Percentiles rank a stretch among this genome's conserved stretches.
These are phyloP conservation scores for Bondarzewia mesenterica DNA, from an alignment of 1,284 basidiomycete genomes.

Conservation along the genomic window DNA sequence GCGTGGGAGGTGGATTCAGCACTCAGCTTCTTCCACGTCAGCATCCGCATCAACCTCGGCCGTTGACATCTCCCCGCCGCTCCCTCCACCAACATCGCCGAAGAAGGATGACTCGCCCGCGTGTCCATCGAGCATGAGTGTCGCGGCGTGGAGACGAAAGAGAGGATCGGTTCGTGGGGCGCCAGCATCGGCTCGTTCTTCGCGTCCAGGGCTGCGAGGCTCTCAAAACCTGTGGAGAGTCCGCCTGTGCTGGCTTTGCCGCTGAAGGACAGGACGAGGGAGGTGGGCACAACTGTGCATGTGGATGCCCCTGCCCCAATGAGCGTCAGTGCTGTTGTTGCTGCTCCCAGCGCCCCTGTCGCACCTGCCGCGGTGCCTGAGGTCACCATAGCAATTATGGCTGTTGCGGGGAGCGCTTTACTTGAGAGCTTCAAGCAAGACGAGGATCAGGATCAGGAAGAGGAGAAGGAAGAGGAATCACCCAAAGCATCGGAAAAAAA, in stretches of 20 bases:
- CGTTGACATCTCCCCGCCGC: constrained; percentile 1
- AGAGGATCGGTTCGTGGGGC: constrained; percentile 41
- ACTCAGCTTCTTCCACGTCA: constrained; percentile 22
- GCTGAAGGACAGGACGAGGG: background rate
- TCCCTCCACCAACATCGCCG: constrained; percentile 4
- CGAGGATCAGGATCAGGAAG: background rate
- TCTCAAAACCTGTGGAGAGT: constrained; percentile 15
- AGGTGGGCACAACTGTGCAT: no score
- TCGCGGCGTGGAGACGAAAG: constrained; percentile 28
- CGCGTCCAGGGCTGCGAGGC: constrained; percentile 28
- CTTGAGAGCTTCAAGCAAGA: background rate
- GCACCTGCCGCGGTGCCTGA: no score
- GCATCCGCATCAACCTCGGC: constrained; percentile 14
- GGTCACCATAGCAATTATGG: background rate
- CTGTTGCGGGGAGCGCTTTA: background rate
- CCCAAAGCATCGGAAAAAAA: no score
- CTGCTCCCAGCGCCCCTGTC: no score
- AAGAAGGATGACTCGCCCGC: constrained; percentile 8
- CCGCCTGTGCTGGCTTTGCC: background rate
- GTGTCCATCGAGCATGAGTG: constrained; percentile 22
- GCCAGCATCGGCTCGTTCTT: constrained; percentile 58
- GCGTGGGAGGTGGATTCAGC: constrained; percentile 60
- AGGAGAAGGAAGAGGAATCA: background rate
- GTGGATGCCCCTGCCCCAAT: no score
- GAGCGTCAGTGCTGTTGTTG: no score